Percentiles rank a stretch among this genome's conserved stretches.
Evolutionary conservation across 2,329 filamentous ascomycete genomes (phyloP).

Genomic region (Coleophoma crateriformis): DNA sequence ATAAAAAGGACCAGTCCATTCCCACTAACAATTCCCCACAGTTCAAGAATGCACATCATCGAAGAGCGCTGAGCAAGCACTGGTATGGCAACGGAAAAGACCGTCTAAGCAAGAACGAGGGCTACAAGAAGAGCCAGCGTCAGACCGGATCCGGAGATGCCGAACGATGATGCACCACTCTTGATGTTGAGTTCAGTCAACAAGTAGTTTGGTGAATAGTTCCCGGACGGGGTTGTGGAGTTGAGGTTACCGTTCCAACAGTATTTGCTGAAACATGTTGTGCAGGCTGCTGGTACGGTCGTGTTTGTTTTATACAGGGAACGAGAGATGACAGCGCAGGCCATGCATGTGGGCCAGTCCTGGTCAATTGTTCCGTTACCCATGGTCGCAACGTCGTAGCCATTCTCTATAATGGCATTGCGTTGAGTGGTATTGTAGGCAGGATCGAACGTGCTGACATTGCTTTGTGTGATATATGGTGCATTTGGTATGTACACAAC

Average conservation of each 20-base stretch:
- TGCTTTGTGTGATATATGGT: constrained; percentile 72
- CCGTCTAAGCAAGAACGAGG: not conserved
- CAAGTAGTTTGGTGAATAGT: constrained; percentile 14
- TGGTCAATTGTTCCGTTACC: constrained; percentile 71
- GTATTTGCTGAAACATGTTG: constrained; percentile 71
- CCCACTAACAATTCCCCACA: no score
- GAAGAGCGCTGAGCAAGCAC: no score
- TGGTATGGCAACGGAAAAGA: no score
- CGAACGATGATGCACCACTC: not conserved
- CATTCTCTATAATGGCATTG: constrained; percentile 79
- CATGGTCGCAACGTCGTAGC: constrained; percentile 76
- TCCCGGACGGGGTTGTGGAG: constrained; percentile 6
- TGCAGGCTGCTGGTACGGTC: constrained; percentile 65
- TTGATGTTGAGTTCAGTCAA: not conserved
- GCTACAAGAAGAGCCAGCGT: not conserved
- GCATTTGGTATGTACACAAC: constrained; percentile 86
- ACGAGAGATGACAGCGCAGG: constrained; percentile 77
- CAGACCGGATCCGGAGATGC: not conserved
- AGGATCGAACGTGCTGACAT: constrained; percentile 72
- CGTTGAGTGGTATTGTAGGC: constrained; percentile 61
- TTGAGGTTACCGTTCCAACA: constrained; percentile 75
- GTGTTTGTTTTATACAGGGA: constrained; percentile 69
- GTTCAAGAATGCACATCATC: no score
- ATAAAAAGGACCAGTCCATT: no score
- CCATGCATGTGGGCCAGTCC: constrained; percentile 78